Evolutionary conservation across 495 filamentous ascomycete species (phyloP).

Genomic region (Hamigera avellanea): DNA sequence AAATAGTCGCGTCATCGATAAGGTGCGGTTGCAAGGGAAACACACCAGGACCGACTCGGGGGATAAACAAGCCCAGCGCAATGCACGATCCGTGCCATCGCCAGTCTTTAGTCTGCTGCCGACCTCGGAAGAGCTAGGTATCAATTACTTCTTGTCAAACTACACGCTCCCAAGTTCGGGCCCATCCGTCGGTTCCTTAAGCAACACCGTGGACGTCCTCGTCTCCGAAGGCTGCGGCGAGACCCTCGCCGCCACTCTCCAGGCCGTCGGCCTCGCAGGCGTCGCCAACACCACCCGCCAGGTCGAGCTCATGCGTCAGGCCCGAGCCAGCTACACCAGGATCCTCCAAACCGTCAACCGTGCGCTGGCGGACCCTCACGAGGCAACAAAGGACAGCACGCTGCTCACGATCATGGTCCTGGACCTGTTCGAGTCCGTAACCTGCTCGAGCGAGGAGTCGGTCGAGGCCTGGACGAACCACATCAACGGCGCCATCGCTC

Average conservation of each 20-base stretch:
- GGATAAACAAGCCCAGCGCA: constrained; percentile 4
- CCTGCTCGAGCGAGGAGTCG: constrained; percentile 19
- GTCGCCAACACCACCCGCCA: constrained; percentile 22
- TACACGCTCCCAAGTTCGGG: constrained; percentile 16
- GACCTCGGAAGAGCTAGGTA: constrained; percentile 14
- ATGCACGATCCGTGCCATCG: constrained; percentile 1
- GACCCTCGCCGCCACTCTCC: constrained; percentile 27
- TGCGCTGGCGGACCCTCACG: constrained; percentile 36
- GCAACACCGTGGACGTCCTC: constrained; percentile 16
- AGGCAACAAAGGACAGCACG: constrained; percentile 46
- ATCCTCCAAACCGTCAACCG: constrained; percentile 31
- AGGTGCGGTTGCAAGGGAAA: too few species aligned
- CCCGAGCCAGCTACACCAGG: constrained; percentile 28
- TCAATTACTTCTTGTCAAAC: constrained; percentile 25
- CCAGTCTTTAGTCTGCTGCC: too few species aligned
- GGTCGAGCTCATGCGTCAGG: constrained; percentile 19
- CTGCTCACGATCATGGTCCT: constrained; percentile 47
- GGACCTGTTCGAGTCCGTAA: constrained; percentile 45
- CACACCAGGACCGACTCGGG: too few species aligned
- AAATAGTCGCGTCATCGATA: constrained; percentile 13
- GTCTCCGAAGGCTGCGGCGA: constrained; percentile 15
- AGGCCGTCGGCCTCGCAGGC: constrained; percentile 32
- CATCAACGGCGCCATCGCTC: constrained; percentile 39
- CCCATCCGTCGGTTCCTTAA: constrained; percentile 21
- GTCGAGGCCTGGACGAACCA: constrained; percentile 36